A percentile compares a stretch with the other conserved stretches of the same genome.
Conservation (phyloP, 2,329 filamentous ascomycete species). For the Verticillium nubilum region DNA sequence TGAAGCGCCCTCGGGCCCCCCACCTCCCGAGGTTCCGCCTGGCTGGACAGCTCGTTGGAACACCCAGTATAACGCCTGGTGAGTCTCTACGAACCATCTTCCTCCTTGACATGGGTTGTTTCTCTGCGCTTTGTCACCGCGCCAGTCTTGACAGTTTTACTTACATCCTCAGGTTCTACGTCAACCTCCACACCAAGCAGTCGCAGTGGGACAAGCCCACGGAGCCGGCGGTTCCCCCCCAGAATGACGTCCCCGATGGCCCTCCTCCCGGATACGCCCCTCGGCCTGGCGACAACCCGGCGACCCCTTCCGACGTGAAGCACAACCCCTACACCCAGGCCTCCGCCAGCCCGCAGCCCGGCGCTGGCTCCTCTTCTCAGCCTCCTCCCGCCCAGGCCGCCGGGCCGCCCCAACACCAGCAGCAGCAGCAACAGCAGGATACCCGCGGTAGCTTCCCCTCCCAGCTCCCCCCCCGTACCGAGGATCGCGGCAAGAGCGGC, state of each 20-base stretch:
- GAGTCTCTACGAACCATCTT: constrained; percentile 15
- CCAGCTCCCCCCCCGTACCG: constrained; percentile 36
- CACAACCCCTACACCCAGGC: constrained; percentile 21
- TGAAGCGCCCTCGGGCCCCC: constrained; percentile 46
- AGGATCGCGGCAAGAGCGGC: constrained; percentile 29
- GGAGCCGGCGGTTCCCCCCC: constrained; percentile 54
- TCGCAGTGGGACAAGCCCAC: constrained; percentile 89
- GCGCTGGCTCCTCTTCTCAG: constrained; percentile 24
- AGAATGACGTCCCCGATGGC: constrained; percentile 40
- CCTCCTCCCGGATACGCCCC: constrained; percentile 64
- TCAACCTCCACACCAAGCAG: constrained; percentile 80
- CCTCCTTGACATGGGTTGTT: background rate
- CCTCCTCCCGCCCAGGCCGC: constrained; percentile 19
- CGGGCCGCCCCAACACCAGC: constrained; percentile 23
- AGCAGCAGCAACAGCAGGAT: constrained; percentile 19
- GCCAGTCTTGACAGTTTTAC: constrained; percentile 1
- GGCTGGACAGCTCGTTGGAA: constrained; percentile 87
- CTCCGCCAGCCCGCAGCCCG: constrained; percentile 25
- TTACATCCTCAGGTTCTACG: constrained; percentile 65
- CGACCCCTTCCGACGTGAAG: constrained; percentile 50
- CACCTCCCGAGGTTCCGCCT: constrained; percentile 50
- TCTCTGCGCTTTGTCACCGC: background rate
- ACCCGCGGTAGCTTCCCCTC: constrained; percentile 19
- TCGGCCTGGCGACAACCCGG: constrained; percentile 31
- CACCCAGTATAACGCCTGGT: constrained; percentile 83